These are phyloP conservation scores for Euphorbia pulcherrima DNA, from an alignment of 345 rosid genomes.

Conservation along the genomic window DNA sequence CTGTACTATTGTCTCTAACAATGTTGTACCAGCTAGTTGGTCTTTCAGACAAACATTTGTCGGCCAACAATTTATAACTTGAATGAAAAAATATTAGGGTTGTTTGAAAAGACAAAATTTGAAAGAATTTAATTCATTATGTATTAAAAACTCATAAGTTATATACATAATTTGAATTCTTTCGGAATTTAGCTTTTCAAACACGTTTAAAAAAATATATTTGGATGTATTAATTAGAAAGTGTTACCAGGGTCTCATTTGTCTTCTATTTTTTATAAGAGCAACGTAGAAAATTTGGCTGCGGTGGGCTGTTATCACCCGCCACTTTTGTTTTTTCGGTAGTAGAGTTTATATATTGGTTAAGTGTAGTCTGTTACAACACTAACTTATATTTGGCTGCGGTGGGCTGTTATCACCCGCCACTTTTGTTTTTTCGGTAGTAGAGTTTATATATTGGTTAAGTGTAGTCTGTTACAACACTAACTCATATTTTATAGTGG, in stretches of 20 bases:
- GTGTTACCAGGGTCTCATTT: background rate
- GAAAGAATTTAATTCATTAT: no score
- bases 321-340: slow-evolving; percentile 9
- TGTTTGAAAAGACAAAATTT: no score
- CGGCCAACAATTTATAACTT: slow-evolving; percentile 18
- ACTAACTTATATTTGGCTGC: background rate
- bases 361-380: background rate
- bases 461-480: background rate
- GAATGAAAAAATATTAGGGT: background rate
- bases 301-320: slow-evolving; percentile 8
- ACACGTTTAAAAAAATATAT: no score
- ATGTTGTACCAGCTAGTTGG: slow-evolving; percentile 23
- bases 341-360: background rate
- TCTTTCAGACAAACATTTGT: slow-evolving; percentile 22
- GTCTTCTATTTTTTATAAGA: slow-evolving; percentile 12
- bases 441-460: background rate
- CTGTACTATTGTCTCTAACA: slow-evolving; percentile 8
- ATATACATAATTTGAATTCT: no score
- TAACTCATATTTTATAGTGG: background rate
- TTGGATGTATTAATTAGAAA: no score
- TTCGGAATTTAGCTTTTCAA: no score
- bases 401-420: no score
- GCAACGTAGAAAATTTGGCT: slow-evolving; percentile 18
- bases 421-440: background rate
- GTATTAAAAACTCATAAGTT: no score